phyloP scores from a whole-genome alignment of 1,284 basidiomycete genomes.

The Cryptococcus maquisensis region DNA sequence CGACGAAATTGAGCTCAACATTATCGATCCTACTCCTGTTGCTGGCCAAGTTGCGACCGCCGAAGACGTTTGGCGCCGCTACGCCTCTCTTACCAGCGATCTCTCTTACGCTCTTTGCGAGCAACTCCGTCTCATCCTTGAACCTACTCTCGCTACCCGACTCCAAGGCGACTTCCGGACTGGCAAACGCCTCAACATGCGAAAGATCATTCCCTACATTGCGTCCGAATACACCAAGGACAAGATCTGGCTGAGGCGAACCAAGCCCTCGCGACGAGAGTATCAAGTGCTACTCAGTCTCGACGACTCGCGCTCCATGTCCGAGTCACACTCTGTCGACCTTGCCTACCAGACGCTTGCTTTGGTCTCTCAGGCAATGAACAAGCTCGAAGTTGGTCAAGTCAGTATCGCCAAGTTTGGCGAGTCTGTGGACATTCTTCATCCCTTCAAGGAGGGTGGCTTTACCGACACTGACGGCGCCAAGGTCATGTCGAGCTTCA shows the following conservation, averaged over 20 bases:
- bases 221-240: conserved; percentile 99
- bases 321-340: conserved; percentile 86
- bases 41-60: conserved; percentile 42
- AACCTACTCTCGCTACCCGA: conserved; percentile 89
- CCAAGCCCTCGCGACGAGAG: conserved; percentile 87
- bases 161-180: conserved; percentile 97
- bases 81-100: conserved; percentile 84
- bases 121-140: conserved; percentile 92
- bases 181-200: conserved; percentile 98
- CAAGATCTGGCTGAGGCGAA: conserved; percentile 97
- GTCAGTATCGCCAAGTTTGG: conserved; percentile 91
- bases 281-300: conserved; percentile 94
- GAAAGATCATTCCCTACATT: conserved; percentile 97
- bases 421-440: conserved; percentile 78
- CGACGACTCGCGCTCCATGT: conserved; percentile 96
- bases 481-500: conserved; percentile 76
- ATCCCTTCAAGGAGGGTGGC: conserved; percentile 70
- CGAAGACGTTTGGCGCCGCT: conserved; percentile 81
- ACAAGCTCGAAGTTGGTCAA: conserved; percentile 90
- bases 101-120: conserved; percentile 90
- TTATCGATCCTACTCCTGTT: conserved; percentile 53
- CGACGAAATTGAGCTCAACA: conserved; percentile 57
- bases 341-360: conserved; percentile 93
- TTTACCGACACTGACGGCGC: conserved; percentile 77
- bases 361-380: conserved; percentile 84